phyloP scores from a whole-genome alignment of 1,284 basidiomycete species.

The Afroboletus lepidellus region DNA sequence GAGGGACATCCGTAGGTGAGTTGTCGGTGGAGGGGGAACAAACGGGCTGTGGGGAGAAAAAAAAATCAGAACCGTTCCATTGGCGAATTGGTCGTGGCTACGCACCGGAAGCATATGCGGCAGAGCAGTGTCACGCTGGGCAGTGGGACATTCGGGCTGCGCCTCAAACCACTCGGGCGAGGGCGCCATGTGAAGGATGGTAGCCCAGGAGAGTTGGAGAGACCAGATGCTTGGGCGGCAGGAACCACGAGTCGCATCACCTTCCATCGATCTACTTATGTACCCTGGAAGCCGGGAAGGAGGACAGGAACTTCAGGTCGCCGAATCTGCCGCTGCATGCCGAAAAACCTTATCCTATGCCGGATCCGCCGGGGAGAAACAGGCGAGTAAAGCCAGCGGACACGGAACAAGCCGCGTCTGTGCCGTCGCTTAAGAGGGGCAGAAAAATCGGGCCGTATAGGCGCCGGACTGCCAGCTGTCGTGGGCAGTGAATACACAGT shows the following conservation, averaged over 20 bases:
- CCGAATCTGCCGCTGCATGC: constrained; percentile 9
- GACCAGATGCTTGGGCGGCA: not conserved
- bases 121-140: not conserved
- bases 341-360: constrained; percentile 17
- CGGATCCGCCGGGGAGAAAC: not conserved
- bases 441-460: not conserved
- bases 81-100: not conserved
- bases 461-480: not conserved
- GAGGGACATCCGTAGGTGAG: not conserved
- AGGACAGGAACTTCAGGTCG: not conserved
- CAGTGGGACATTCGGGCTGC: constrained; percentile 3
- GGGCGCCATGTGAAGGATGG: constrained; percentile 1
- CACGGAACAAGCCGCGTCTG: constrained; percentile 8
- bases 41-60: not conserved
- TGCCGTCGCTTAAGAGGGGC: not conserved
- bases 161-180: not conserved
- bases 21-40: not conserved
- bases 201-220: not conserved
- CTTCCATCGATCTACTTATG: constrained; percentile 16
- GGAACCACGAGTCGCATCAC: not conserved
- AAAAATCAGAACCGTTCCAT: not conserved
- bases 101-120: not conserved
- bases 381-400: not conserved
- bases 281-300: constrained; percentile 4
- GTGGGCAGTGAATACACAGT: too few species aligned